These are phyloP conservation scores for Fusarium veterinarium DNA, from an alignment of 2,329 filamentous ascomycete genomes.

Conservation along the genomic window DNA sequence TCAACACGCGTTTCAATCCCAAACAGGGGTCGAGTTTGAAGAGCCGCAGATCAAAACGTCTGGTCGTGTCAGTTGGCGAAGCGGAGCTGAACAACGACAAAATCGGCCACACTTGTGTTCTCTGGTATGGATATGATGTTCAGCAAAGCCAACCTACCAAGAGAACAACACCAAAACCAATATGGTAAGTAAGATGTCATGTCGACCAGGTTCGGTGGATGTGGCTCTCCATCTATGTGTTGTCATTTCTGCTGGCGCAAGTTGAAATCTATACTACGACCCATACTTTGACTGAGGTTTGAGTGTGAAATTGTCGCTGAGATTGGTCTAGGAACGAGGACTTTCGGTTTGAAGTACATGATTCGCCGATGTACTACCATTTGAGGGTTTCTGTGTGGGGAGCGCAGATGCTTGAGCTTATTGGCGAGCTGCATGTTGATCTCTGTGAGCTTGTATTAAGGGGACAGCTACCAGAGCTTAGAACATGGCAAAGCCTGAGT, in stretches of 20 bases:
- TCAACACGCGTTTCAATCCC: neutral
- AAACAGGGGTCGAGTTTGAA: constrained; percentile 15
- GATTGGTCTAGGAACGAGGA: constrained; percentile 40
- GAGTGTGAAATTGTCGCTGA: constrained; percentile 29
- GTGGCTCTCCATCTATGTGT: neutral
- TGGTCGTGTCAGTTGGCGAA: constrained; percentile 32
- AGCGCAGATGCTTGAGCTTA: constrained; percentile 42
- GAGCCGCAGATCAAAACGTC: constrained; percentile 2
- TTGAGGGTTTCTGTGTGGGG: constrained; percentile 43
- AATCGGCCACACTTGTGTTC: constrained; percentile 39
- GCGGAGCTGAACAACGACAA: constrained; percentile 36
- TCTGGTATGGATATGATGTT: constrained; percentile 44
- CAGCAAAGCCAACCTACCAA: constrained; percentile 36
- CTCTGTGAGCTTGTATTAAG: constrained; percentile 39
- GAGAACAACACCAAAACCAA: constrained; percentile 36
- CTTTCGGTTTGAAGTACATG: constrained; percentile 41
- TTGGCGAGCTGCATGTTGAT: constrained; percentile 42
- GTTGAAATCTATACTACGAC: neutral
- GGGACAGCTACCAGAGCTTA: constrained; percentile 33
- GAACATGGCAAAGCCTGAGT: constrained; percentile 38
- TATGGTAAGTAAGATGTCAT: constrained; percentile 40
- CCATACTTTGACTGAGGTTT: constrained; percentile 15
- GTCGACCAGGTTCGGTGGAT: constrained; percentile 9
- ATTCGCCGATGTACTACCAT: constrained; percentile 45
- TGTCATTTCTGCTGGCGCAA: constrained; percentile 6